Percentiles rank a stretch among this genome's conserved stretches.
Conservation (phyloP, 495 filamentous ascomycete species). For the Echria macrotheca region DNA sequence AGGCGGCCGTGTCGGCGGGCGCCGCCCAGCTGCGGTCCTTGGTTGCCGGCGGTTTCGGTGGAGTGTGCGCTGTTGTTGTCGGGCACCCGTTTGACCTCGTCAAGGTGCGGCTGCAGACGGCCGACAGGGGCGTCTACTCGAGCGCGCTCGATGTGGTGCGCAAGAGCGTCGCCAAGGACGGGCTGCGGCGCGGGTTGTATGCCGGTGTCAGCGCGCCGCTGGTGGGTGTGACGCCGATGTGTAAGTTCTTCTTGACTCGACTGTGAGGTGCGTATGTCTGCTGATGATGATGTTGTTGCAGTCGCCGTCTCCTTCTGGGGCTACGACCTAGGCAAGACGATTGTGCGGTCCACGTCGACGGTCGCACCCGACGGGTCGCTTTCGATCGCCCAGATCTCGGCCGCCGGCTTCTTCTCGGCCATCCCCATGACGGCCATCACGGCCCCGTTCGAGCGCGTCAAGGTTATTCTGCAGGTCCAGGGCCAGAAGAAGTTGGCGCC, state of each 20-base stretch:
- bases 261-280: too few relatives aligned
- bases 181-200: constrained; percentile 77
- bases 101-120: constrained; percentile 94
- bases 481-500: constrained; percentile 80
- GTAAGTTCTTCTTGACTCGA: constrained; percentile 47
- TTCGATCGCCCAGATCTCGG: constrained; percentile 80
- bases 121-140: constrained; percentile 86
- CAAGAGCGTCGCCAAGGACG: constrained; percentile 83
- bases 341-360: constrained; percentile 65
- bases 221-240: constrained; percentile 97
- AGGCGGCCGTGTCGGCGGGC: constrained; percentile 42
- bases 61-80: constrained; percentile 85
- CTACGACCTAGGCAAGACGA: constrained; percentile 87
- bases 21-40: constrained; percentile 64
- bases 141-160: constrained; percentile 87
- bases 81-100: constrained; percentile 97
- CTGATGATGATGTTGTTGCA: constrained; percentile 28
- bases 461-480: constrained; percentile 96
- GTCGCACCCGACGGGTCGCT: constrained; percentile 61
- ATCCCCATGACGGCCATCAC: constrained; percentile 98
- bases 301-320: constrained; percentile 99
- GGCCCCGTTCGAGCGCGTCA: constrained; percentile 96
- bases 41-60: constrained; percentile 85
- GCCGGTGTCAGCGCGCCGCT: constrained; percentile 95
- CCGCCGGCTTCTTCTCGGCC: constrained; percentile 95